These are phyloP conservation scores for Geotrichum ghanense DNA, from an alignment of 805 yeast species.

Conservation along the genomic window DNA sequence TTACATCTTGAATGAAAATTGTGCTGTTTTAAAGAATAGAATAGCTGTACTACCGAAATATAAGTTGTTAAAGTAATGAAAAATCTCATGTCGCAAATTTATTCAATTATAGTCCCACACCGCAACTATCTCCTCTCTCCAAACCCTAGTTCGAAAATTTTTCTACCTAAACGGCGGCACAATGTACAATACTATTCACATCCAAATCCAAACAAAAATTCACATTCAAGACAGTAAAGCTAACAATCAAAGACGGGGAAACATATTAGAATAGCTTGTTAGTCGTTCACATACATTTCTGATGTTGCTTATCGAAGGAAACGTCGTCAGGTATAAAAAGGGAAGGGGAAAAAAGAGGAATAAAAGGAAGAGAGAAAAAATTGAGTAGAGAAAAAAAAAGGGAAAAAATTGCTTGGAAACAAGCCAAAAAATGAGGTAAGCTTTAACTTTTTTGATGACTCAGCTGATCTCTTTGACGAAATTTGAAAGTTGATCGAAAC, in stretches of 20 bases:
- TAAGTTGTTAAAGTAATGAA: neutral
- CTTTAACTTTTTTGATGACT: neutral
- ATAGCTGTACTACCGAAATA: neutral
- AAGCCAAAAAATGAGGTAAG: neutral
- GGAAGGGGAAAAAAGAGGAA: neutral
- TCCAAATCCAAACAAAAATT: no score
- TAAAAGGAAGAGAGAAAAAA: neutral
- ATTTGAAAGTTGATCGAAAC: neutral
- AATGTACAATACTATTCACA: no score
- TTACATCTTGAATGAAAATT: neutral
- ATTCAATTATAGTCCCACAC: neutral
- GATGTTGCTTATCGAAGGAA: conserved; percentile 1
- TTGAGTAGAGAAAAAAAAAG: neutral
- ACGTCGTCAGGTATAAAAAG: neutral
- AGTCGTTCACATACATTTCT: neutral
- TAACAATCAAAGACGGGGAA: no score
- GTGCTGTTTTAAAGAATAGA: neutral
- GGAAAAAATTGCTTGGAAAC: neutral
- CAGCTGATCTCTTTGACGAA: neutral
- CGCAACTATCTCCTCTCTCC: neutral
- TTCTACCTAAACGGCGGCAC: no score
- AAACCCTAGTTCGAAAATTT: no score
- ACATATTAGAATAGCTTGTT: no score
- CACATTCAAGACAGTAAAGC: no score
- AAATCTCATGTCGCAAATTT: neutral